Base-by-base conservation (phyloP, 2,329 filamentous ascomycete species). In the Fusarium longipes region DNA sequence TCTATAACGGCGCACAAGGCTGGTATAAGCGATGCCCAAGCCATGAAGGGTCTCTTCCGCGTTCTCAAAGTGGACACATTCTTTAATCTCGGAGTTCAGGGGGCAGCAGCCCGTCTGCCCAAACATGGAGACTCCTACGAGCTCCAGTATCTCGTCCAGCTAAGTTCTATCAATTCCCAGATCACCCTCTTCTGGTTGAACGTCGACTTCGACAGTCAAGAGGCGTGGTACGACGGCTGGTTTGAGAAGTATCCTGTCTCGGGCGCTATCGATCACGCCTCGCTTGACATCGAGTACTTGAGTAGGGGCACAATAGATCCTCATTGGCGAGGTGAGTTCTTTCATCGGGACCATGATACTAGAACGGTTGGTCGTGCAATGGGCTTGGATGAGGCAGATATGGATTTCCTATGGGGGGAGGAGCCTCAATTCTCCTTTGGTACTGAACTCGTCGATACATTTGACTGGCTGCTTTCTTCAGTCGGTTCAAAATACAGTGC, bases 181-280 rank as follows among this genome's bases (percentile, higher is more conserved):
- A 6, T 25, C 1, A 3, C 2, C 0, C 0, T 2, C 3, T 51
- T 32, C 27, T 47, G 51, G 8, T 0, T 0, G 1, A 6, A 20
- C 2, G 17, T 25, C 5, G 12, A 18, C 1, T 35, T 17, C 2
- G 18, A 32, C 3, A 24, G 17, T 6, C 27, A 18, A 15, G 12
- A 11, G 5, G 42, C 17, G 7, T 60, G 59, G 36, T 14, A 15
- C 6, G 58, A 67, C 7, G 44, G 32, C 3, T 67, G 58, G 64
- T 51, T 44, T 1, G 36, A 55, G 10, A 43, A 35, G 4, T 59
- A 33, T 2, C 29, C 51, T 2, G 39, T 53, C 3, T 27, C 35
- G 14, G 48, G 36, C 0, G 6, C 49, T 9, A 36, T 57, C 5
- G 38, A 43, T 14, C 22, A 33, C 22, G 9, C 25, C 17, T 32